These are phyloP conservation scores for Neopestalotiopsis sp. DNA, from an alignment of 2,329 filamentous ascomycete genomes.

Conservation along the genomic window DNA sequence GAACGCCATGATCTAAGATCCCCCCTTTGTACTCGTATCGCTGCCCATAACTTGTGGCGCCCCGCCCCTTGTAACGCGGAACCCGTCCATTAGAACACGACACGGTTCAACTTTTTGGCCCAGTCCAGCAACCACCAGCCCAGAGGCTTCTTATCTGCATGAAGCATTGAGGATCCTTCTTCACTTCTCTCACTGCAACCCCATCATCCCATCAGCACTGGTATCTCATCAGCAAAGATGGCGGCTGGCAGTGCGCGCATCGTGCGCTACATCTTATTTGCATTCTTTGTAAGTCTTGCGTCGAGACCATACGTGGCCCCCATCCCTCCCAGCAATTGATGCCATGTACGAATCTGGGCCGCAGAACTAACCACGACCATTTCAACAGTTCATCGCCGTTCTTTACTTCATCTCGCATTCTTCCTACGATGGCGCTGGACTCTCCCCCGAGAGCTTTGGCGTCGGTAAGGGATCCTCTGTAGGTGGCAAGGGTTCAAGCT, in stretches of 20 bases:
- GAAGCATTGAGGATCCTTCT: slow-evolving; percentile 3
- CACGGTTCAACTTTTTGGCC: slow-evolving; percentile 12
- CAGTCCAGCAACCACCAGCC: not conserved
- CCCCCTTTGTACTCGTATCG: slow-evolving; percentile 14
- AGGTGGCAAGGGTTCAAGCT: slow-evolving; percentile 38
- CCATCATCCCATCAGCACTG: slow-evolving; percentile 7
- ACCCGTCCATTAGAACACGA: slow-evolving; percentile 8
- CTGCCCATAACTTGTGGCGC: not conserved
- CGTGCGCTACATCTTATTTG: slow-evolving; percentile 79
- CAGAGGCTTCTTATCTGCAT: slow-evolving; percentile 1
- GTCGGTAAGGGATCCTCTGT: slow-evolving; percentile 28
- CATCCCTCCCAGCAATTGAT: too few species aligned
- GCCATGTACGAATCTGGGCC: not conserved
- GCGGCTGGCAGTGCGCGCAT: slow-evolving; percentile 77
- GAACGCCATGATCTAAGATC: slow-evolving; percentile 14
- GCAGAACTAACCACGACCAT: not conserved
- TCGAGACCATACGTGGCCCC: too few species aligned
- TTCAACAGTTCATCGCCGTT: slow-evolving; percentile 65
- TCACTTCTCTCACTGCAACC: slow-evolving; percentile 1
- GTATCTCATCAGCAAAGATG: slow-evolving; percentile 40
- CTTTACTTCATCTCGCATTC: slow-evolving; percentile 81
- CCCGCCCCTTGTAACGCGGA: slow-evolving; percentile 6
- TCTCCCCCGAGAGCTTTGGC: slow-evolving; percentile 43
- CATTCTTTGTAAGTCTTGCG: slow-evolving; percentile 73
- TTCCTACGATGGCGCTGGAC: slow-evolving; percentile 53